Evolutionary conservation across 148 eudicot species (phyloP).

Genomic region (Fagopyrum tataricum): DNA sequence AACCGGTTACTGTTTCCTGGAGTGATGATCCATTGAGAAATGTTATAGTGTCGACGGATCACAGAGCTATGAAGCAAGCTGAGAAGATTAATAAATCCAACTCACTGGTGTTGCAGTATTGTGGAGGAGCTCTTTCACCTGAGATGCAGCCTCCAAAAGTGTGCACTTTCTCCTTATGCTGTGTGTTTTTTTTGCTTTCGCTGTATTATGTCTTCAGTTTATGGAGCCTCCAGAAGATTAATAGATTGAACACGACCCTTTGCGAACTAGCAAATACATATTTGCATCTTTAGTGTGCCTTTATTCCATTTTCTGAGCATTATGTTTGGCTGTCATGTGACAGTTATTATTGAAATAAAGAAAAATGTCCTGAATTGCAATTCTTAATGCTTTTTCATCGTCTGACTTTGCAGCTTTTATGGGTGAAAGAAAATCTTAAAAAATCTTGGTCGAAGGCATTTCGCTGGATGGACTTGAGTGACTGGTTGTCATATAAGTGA

Average conservation of each 20-base stretch:
- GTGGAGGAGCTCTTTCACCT: conserved; percentile 96
- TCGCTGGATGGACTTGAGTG: conserved; percentile 99
- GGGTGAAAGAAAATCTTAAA: conserved; percentile 96
- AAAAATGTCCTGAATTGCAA: neutral
- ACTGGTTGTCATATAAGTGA: conserved; percentile 83
- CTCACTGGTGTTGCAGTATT: conserved; percentile 87
- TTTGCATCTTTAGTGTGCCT: neutral
- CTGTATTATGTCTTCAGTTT: neutral
- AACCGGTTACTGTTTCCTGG: conserved; percentile 96
- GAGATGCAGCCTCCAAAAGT: conserved; percentile 99
- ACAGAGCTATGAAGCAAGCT: conserved; percentile 97
- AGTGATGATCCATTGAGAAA: conserved; percentile 96
- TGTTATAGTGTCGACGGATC: conserved; percentile 99
- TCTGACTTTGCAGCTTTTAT: conserved; percentile 62
- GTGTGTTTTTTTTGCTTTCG: neutral
- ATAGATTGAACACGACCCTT: neutral
- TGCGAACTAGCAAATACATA: neutral
- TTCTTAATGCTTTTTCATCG: neutral
- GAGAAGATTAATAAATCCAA: conserved; percentile 81
- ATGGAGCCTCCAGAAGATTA: too few species aligned
- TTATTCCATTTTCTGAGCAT: neutral
- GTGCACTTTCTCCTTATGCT: conserved; percentile 13
- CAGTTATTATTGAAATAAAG: neutral
- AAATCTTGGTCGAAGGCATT: conserved; percentile 94
- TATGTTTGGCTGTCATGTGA: neutral